Evolutionary conservation across 139 green algal species (phyloP), one percentile per base, ranked within the genome.

Genomic region (Marvania coccoides): DNA sequence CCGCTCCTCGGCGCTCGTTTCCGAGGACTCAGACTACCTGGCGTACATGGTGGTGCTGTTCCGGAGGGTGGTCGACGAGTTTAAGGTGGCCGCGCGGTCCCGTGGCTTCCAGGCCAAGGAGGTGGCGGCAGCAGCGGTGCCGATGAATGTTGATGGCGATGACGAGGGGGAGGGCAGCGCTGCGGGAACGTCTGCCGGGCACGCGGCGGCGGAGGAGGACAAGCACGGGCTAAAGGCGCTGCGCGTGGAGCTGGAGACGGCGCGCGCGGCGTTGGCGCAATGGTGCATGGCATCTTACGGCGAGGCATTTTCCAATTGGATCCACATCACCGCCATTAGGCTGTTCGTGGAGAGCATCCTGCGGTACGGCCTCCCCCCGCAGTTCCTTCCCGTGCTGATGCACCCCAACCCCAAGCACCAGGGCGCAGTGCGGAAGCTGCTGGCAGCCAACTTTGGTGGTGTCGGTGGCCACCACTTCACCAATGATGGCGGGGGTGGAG

Each of bases 311-410:
- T 78, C 58, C 61, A 78, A 70, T 24, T 98, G 88, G 85, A 87
- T 98, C 65, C 94, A 99, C 76, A 70, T 97, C 15, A 83, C 70
- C 19, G 87, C 87, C 0, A 81, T 99, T 30, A 81, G 94, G 13
- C 67, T 99, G 24, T 99, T 99, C 77, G 88, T 95, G 40, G 94
- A 99, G 78, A 92, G 81, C 78, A 96, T 98, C 39, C 73, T 99
- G 69, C 83, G 94, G 5, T 99, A 99, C 71, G 94, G 94, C 14
- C 82, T 99, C 61, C 94, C 94, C 10, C 94, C 94, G 3, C 75
- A 83, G 35, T 90, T 91, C 59, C 74, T 91, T 47, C 80, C 84
- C 0, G 86, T 77, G 2, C 64, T 97, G 2, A 80, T 96, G 39
- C 77, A 85, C 66, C 90, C 91, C 10, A 69, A 77, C 26, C 64